phyloP scores from a whole-genome alignment of 2,329 filamentous ascomycete species.

The Fusarium cicatricum region DNA sequence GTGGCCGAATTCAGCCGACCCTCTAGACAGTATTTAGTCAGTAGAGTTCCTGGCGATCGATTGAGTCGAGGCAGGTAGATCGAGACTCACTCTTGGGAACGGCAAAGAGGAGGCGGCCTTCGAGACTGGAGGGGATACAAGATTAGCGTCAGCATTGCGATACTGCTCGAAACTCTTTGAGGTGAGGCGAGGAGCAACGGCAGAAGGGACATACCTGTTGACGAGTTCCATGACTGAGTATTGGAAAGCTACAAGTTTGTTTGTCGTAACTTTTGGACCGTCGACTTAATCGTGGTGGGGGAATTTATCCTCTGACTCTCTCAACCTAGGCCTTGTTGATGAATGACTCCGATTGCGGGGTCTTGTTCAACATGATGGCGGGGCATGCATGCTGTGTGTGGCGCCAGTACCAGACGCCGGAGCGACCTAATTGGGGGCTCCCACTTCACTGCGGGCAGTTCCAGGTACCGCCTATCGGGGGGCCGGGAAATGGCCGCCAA shows the following conservation, averaged over 20 bases:
- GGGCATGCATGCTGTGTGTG: slow-evolving; percentile 27
- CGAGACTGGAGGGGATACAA: slow-evolving; percentile 66
- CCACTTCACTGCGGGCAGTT: slow-evolving; percentile 2
- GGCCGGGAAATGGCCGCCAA: slow-evolving; percentile 28
- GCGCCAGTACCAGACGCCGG: slow-evolving; percentile 15
- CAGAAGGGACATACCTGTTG: slow-evolving; percentile 55
- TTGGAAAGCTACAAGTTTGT: slow-evolving; percentile 2
- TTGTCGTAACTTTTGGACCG: slow-evolving; percentile 1
- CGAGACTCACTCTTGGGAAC: slow-evolving; percentile 90
- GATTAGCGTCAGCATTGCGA: slow-evolving; percentile 26
- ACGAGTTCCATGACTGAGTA: slow-evolving; percentile 59
- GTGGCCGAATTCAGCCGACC: slow-evolving; percentile 88
- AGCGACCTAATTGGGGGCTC: slow-evolving; percentile 24
- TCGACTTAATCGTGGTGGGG: slow-evolving; percentile 24
- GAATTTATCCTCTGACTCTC: slow-evolving; percentile 34
- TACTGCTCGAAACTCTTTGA: background rate
- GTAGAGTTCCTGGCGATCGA: slow-evolving; percentile 23
- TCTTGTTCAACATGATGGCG: slow-evolving; percentile 36
- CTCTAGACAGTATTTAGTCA: slow-evolving; percentile 63
- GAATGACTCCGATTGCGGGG: slow-evolving; percentile 41
- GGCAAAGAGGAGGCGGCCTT: slow-evolving; percentile 92
- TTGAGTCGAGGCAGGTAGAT: background rate
- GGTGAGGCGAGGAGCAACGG: background rate
- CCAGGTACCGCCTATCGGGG: slow-evolving; percentile 23
- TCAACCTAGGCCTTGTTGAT: background rate